Percentiles rank a stretch among this genome's conserved stretches.
phyloP scores from a whole-genome alignment of 768 basidiomycete species.

The Leccinum subtestaceum region DNA sequence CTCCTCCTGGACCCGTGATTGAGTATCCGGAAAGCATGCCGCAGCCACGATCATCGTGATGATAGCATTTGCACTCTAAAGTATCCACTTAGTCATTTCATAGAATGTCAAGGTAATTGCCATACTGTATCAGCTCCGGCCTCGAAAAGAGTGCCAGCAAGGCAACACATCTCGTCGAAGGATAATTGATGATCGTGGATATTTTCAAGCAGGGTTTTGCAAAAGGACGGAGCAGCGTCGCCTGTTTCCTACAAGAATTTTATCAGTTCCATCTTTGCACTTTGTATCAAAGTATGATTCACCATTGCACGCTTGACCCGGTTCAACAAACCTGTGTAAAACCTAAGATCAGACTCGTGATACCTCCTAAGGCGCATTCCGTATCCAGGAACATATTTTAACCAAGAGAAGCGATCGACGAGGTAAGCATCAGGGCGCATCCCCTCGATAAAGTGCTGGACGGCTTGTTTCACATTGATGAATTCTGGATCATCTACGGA shows the following conservation, averaged over 20 bases:
- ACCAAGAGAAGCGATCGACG: slow-evolving; percentile 35
- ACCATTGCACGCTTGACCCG: slow-evolving; percentile 47
- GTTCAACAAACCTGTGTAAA: slow-evolving; percentile 50
- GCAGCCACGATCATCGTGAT: slow-evolving; percentile 52
- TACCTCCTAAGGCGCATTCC: slow-evolving; percentile 49
- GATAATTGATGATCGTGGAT: slow-evolving; percentile 43
- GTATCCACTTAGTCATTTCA: not conserved
- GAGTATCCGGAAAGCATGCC: slow-evolving; percentile 50
- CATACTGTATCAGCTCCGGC: slow-evolving; percentile 56
- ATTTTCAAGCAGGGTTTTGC: slow-evolving; percentile 51
- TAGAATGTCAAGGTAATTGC: not conserved
- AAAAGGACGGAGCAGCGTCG: slow-evolving; percentile 38
- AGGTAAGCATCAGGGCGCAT: slow-evolving; percentile 34
- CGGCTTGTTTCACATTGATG: slow-evolving; percentile 12
- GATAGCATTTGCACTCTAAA: slow-evolving; percentile 3
- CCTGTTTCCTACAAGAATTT: slow-evolving; percentile 7
- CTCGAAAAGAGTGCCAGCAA: slow-evolving; percentile 59
- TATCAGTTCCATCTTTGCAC: not conserved
- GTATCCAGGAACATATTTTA: slow-evolving; percentile 56
- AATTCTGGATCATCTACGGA: slow-evolving; percentile 26
- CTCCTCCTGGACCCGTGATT: slow-evolving; percentile 48
- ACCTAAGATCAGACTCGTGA: slow-evolving; percentile 46
- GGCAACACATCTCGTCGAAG: slow-evolving; percentile 52
- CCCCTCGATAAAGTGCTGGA: slow-evolving; percentile 27
- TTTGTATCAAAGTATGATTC: not conserved